Conservation (phyloP, 2,329 filamentous ascomycete genomes). For the Neurospora crassa region DNA sequence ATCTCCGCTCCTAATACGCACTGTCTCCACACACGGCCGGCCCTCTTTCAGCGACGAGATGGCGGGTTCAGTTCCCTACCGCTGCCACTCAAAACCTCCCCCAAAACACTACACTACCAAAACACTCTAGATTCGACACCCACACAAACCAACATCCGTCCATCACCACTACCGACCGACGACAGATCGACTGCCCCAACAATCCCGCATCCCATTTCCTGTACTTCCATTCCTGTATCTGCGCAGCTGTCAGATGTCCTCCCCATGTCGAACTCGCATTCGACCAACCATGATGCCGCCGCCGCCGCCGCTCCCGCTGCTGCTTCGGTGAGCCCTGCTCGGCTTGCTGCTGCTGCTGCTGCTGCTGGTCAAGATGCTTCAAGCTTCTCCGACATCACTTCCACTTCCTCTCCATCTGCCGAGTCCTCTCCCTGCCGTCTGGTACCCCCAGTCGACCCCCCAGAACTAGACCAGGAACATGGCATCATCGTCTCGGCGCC, state of each 20-base stretch:
- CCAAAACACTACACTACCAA: neutral
- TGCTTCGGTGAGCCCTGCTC: conserved; percentile 31
- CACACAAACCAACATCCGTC: neutral
- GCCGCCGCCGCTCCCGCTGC: conserved; percentile 41
- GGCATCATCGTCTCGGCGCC: neutral
- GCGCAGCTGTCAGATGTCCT: conserved; percentile 38
- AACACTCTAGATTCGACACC: neutral
- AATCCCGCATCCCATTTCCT: neutral
- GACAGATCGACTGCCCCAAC: neutral
- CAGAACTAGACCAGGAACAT: neutral
- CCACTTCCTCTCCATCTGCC: too few species aligned
- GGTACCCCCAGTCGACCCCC: neutral
- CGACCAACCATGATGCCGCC: conserved; percentile 46
- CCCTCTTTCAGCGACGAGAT: neutral
- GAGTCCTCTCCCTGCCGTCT: neutral
- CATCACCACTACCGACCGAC: neutral
- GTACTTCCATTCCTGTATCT: neutral
- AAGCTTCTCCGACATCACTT: neutral
- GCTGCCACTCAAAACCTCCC: neutral
- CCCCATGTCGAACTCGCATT: conserved; percentile 47
- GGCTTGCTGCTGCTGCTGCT: conserved; percentile 21
- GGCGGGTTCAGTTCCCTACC: neutral
- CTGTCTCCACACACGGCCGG: neutral
- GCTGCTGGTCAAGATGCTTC: conserved; percentile 15
- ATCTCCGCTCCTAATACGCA: neutral